Evolutionary conservation across 2,329 filamentous ascomycete species (phyloP), one percentile per base, ranked within the genome.

Genomic region (Monilinia fructigena): DNA sequence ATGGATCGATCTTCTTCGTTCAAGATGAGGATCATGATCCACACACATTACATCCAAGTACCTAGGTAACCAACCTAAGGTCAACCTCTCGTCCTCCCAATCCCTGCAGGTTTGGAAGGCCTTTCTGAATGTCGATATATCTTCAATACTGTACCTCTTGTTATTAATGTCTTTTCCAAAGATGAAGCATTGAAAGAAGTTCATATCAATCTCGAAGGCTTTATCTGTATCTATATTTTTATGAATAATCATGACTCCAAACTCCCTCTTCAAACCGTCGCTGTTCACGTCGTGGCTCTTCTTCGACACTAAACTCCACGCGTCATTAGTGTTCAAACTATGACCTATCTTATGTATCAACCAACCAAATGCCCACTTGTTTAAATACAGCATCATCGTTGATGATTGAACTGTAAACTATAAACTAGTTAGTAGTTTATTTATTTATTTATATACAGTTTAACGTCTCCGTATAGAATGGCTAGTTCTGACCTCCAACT

Each of bases 181-280:
- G 8, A 2, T 16, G 23, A 58, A 10, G 42, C 4, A 35, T 18
- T 4, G 23, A 14, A 26, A 60, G 42, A 18, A 35, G 12, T 16
- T 18, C 18, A 6, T 18, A 38, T n/a, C 42, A 14, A 31, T 16
- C 1, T 48, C 20, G 12, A n/a, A 31, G 23, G 10, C 20, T 38
- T 4, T 23, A 16, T 20, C 42, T 35, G 7, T 7, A 35, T 35
- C 31, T 35, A 35, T 35, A 35, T 35, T 1, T 35, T 7, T 35
- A 35, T 35, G 31, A 7, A 35, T 35, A 35, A 40, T 40, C 47
- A 52, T 52, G 12, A 52, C 47, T 52, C n/a, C 23, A 52, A 26
- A 42, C 47, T 12, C 12, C n/a, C 47, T n/a, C 8, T 40, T 62
- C 59, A 53, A 62, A 53, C 59, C 10, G 14, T 62, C 8, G 45